Evolutionary conservation across 78 protist species (phyloP).

Genomic region (Emiliania huxleyi): DNA sequence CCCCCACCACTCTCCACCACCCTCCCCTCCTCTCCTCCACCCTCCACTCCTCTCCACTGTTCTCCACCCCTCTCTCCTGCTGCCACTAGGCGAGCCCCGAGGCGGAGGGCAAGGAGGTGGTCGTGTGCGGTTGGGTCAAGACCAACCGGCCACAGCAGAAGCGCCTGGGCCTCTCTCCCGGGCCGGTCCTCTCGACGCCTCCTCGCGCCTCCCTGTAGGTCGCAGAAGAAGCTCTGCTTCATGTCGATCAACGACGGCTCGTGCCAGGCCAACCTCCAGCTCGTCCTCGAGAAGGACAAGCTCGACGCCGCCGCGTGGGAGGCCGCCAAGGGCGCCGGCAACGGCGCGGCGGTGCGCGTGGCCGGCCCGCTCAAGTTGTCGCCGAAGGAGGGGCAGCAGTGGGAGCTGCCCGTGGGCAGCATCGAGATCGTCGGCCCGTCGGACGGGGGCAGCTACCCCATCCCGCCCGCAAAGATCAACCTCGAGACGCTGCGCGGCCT

Average conservation of each 20-base stretch:
- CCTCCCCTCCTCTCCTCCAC: no score
- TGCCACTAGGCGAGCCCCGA: neutral
- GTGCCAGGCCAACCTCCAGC: conserved; percentile 17
- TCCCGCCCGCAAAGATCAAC: conserved; percentile 72
- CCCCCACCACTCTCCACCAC: no score
- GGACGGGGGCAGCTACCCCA: conserved; percentile 61
- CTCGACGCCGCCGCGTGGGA: neutral
- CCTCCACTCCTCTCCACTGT: no score
- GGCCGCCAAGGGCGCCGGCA: neutral
- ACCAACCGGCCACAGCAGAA: neutral
- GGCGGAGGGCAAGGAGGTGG: neutral
- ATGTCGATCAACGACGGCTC: conserved; percentile 52
- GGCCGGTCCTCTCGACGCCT: no score
- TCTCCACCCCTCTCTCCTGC: no score
- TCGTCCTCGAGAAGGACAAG: neutral
- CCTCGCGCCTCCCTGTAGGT: no score
- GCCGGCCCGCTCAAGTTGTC: neutral
- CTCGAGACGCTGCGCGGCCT: conserved; percentile 81
- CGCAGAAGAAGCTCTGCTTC: conserved; percentile 30
- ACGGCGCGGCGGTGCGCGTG: neutral
- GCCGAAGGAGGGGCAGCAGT: neutral
- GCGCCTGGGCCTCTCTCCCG: no score
- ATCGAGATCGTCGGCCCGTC: conserved; percentile 26
- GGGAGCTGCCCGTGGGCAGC: neutral
- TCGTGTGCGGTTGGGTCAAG: conserved; percentile 45